phyloP scores from a whole-genome alignment of 2,329 filamentous ascomycete genomes.

The Diaporthe citri region DNA sequence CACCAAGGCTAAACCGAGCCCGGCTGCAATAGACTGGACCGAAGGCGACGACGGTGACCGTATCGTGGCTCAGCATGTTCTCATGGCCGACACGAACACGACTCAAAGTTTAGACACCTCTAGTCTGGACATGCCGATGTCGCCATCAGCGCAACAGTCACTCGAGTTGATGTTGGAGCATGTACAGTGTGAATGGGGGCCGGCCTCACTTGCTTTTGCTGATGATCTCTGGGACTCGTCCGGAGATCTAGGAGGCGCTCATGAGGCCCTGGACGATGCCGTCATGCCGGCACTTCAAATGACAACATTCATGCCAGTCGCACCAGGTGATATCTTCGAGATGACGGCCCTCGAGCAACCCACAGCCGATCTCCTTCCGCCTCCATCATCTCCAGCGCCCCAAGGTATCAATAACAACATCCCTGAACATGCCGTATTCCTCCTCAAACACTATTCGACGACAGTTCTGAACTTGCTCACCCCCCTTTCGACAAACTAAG shows the following conservation, averaged over 20 bases:
- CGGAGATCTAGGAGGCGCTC: background rate
- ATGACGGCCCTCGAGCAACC: background rate
- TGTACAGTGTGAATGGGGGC: background rate
- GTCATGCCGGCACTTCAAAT: background rate
- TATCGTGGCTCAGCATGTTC: background rate
- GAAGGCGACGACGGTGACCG: background rate
- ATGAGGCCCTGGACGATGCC: background rate
- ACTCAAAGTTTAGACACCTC: background rate
- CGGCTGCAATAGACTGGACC: background rate
- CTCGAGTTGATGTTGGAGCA: slow-evolving; percentile 3
- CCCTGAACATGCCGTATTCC: slow-evolving; percentile 50
- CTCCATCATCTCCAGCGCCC: background rate
- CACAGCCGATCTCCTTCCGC: background rate
- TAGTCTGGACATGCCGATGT: background rate
- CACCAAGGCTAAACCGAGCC: background rate
- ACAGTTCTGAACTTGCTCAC: slow-evolving; percentile 52
- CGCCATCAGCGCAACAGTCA: background rate
- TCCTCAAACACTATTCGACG: slow-evolving; percentile 54
- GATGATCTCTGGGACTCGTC: background rate
- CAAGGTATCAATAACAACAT: slow-evolving; percentile 18
- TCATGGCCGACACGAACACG: background rate
- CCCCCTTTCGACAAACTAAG: slow-evolving; percentile 53
- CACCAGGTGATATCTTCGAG: background rate
- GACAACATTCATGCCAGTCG: background rate
- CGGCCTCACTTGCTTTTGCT: background rate